Conservation (phyloP, 2,329 filamentous ascomycete species). For the Alternaria brassicae region DNA sequence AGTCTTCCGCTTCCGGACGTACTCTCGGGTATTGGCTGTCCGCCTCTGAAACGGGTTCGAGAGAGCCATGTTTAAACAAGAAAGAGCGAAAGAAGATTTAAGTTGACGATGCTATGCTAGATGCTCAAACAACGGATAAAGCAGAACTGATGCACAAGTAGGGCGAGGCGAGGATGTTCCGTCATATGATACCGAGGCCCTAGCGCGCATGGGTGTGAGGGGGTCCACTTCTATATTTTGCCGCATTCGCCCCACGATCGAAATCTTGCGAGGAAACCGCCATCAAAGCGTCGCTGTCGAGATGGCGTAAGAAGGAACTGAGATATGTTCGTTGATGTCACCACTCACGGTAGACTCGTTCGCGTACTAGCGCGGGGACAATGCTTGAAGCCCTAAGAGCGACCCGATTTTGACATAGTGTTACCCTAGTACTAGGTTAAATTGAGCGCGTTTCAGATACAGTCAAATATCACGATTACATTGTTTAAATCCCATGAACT, state of each 20-base stretch:
- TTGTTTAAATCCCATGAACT: neutral
- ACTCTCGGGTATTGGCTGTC: slow-evolving; percentile 55
- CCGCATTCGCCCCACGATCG: slow-evolving; percentile 16
- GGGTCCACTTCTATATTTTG: slow-evolving; percentile 21
- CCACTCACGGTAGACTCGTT: slow-evolving; percentile 3
- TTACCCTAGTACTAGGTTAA: neutral
- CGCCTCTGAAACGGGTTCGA: slow-evolving; percentile 52
- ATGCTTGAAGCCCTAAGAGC: neutral
- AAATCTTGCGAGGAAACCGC: neutral
- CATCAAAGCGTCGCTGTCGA: neutral
- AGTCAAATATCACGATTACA: neutral
- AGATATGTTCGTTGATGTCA: slow-evolving; percentile 22
- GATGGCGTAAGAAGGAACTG: slow-evolving; percentile 1
- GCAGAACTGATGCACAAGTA: slow-evolving; percentile 4
- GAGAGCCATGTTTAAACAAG: slow-evolving; percentile 49
- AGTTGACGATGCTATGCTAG: neutral
- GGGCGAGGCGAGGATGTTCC: slow-evolving; percentile 11
- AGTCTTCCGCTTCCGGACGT: slow-evolving; percentile 31
- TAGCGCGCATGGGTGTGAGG: slow-evolving; percentile 18
- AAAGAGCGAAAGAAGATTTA: neutral
- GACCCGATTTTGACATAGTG: neutral
- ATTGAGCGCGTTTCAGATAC: neutral
- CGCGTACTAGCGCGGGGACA: neutral
- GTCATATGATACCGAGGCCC: slow-evolving; percentile 45
- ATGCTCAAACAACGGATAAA: neutral